Conservation (phyloP, 108 stramenopile genomes). For the Epithemia pelagica region DNA sequence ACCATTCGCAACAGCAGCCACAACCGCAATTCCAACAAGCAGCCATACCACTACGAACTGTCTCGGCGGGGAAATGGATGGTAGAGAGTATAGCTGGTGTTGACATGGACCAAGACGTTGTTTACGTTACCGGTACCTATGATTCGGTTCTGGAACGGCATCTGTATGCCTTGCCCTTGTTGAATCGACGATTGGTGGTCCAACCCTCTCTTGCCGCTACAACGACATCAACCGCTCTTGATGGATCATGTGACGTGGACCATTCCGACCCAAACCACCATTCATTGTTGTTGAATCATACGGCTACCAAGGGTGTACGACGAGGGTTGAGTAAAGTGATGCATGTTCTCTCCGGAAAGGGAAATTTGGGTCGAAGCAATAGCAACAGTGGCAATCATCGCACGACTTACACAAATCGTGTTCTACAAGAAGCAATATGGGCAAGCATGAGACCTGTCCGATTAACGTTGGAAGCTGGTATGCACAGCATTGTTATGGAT, state of each 20-base stretch:
- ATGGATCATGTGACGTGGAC: no score
- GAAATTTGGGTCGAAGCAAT: conserved; percentile 4
- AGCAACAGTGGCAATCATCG: conserved; percentile 6
- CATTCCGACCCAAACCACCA: no score
- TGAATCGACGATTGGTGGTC: background rate
- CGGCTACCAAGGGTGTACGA: conserved; percentile 39
- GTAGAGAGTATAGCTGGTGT: conserved; percentile 75
- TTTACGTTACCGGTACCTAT: conserved; percentile 79
- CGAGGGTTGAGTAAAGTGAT: conserved; percentile 50
- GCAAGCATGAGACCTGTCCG: conserved; percentile 25
- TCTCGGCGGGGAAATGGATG: conserved; percentile 67
- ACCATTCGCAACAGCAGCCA: background rate
- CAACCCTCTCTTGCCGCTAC: background rate
- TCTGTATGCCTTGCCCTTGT: conserved; percentile 68
- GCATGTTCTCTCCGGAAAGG: conserved; percentile 28
- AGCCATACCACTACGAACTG: conserved; percentile 46
- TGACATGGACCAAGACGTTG: conserved; percentile 52
- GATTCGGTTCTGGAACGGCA: conserved; percentile 77
- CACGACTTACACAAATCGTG: background rate
- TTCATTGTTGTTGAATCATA: no score
- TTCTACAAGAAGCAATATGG: background rate
- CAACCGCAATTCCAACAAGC: conserved; percentile 14
- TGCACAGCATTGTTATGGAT: conserved; percentile 70
- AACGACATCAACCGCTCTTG: background rate
- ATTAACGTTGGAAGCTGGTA: conserved; percentile 44